phyloP scores from a whole-genome alignment of 2,329 filamentous ascomycete genomes.

The Fusarium sororula region DNA sequence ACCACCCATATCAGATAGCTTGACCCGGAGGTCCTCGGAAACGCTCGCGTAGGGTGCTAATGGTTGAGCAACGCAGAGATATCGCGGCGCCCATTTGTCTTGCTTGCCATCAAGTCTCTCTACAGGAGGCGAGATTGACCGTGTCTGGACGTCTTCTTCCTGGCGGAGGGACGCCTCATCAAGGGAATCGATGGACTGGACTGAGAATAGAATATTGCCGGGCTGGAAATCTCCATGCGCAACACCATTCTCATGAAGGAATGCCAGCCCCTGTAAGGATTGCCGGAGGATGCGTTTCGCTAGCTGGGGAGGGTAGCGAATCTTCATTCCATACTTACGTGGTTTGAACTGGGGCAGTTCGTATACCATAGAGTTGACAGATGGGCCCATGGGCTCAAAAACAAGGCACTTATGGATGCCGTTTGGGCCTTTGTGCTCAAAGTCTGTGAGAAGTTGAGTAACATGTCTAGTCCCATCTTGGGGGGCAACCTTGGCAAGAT shows the following conservation, averaged over 20 bases:
- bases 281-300: conserved; percentile 23
- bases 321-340: neutral
- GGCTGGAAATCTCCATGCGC: conserved; percentile 19
- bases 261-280: neutral
- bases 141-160: neutral
- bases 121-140: neutral
- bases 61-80: conserved; percentile 5
- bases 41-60: neutral
- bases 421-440: conserved; percentile 45
- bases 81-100: conserved; percentile 14
- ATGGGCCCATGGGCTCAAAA: conserved; percentile 48
- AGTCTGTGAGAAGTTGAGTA: conserved; percentile 43
- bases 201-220: conserved; percentile 5
- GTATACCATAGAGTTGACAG: neutral
- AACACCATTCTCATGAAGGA: neutral
- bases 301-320: conserved; percentile 7
- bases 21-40: neutral
- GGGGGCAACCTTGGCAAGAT: neutral
- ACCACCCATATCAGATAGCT: conserved; percentile 18
- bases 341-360: conserved; percentile 16
- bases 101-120: conserved; percentile 11
- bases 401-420: conserved; percentile 46
- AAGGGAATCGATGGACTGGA: neutral
- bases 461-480: conserved; percentile 35
- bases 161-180: neutral